Percentiles rank a stretch among this genome's conserved stretches.
These are phyloP conservation scores for Wickerhamiella azyma DNA, from an alignment of 805 yeast genomes.

Conservation along the genomic window DNA sequence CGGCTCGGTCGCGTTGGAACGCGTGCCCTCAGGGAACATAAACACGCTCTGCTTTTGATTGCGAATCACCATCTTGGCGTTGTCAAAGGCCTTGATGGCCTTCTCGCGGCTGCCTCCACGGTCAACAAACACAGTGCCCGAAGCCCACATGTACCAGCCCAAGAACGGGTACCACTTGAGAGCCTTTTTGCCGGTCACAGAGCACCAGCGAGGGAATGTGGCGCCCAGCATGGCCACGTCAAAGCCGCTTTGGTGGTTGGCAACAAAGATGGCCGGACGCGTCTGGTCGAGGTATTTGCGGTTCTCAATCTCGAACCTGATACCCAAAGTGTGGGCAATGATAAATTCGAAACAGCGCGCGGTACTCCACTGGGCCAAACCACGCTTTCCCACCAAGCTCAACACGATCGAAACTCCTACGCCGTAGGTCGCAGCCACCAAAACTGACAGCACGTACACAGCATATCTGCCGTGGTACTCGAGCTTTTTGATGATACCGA, in stretches of 20 bases:
- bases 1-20: constrained; percentile 62
- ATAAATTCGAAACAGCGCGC: constrained; percentile 52
- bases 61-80: constrained; percentile 52
- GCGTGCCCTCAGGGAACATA: constrained; percentile 95
- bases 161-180: constrained; percentile 74
- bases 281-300: constrained; percentile 31
- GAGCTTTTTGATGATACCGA: constrained; percentile 24
- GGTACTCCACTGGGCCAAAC: constrained; percentile 76
- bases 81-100: constrained; percentile 59
- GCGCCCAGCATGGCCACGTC: constrained; percentile 74
- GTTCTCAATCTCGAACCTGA: constrained; percentile 55
- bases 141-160: constrained; percentile 92
- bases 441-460: constrained; percentile 22
- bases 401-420: constrained; percentile 46
- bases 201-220: constrained; percentile 74
- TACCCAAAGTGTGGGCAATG: constrained; percentile 49
- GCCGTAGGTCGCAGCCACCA: constrained; percentile 25
- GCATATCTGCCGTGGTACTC: constrained; percentile 24
- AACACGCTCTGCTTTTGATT: constrained; percentile 57
- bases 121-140: constrained; percentile 86
- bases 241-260: constrained; percentile 84
- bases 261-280: constrained; percentile 64
- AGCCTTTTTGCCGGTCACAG: constrained; percentile 83
- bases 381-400: constrained; percentile 56
- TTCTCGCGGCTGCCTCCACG: constrained; percentile 54